phyloP scores from a whole-genome alignment of 805 yeast genomes.

The Ascoidea rubescens region DNA sequence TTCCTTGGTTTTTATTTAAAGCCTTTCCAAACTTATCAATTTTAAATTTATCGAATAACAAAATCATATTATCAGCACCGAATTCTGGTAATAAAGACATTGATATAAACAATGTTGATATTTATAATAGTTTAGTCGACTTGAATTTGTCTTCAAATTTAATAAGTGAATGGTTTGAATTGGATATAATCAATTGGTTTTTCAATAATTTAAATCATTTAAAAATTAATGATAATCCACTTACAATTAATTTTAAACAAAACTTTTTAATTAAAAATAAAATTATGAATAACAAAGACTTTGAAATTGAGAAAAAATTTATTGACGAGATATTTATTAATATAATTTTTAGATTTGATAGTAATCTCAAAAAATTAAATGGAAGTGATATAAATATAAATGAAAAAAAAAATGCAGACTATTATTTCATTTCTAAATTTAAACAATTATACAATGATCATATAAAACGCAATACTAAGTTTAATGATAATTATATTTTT shows the following conservation, averaged over 20 bases:
- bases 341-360: constrained; percentile 9
- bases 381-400: constrained; percentile 35
- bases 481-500: neutral
- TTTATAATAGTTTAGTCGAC: constrained; percentile 5
- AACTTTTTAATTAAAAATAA: constrained; percentile 12
- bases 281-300: constrained; percentile 3
- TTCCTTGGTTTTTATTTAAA: neutral
- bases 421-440: constrained; percentile 46
- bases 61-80: no score
- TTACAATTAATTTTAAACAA: constrained; percentile 23
- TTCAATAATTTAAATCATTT: constrained; percentile 33
- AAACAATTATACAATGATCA: constrained; percentile 11
- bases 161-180: constrained; percentile 24
- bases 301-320: neutral
- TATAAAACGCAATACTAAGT: neutral
- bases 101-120: neutral
- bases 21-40: neutral
- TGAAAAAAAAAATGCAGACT: constrained; percentile 52
- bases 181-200: constrained; percentile 26
- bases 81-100: neutral
- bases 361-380: constrained; percentile 30
- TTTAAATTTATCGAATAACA: neutral
- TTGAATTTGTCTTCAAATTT: neutral
- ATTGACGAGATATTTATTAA: constrained; percentile 14
- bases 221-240: constrained; percentile 39